A percentile compares a stretch with the other conserved stretches of the same genome.
Evolutionary conservation across 2,329 filamentous ascomycete species (phyloP).

Genomic region (Lachnellula hyalina): DNA sequence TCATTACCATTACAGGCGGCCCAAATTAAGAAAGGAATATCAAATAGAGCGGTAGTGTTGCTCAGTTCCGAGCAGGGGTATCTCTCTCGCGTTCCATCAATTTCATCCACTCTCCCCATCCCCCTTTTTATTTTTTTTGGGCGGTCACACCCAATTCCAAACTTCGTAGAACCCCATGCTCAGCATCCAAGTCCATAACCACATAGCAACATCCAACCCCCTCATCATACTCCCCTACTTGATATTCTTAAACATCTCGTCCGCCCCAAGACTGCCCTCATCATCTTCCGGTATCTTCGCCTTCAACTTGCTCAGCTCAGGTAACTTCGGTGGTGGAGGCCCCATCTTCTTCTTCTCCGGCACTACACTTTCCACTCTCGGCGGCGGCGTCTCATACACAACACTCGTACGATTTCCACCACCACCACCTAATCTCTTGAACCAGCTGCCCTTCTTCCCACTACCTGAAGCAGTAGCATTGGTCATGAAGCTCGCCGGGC

Average conservation of each 20-base stretch:
- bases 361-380: constrained; percentile 13
- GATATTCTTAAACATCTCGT: constrained; percentile 34
- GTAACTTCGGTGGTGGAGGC: constrained; percentile 31
- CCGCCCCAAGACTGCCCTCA: constrained; percentile 28
- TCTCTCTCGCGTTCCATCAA: constrained; percentile 9
- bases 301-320: constrained; percentile 31
- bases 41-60: constrained; percentile 18
- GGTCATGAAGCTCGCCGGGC: constrained; percentile 24
- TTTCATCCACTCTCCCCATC: constrained; percentile 5
- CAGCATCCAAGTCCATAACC: constrained; percentile 17
- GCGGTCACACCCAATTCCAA: not conserved
- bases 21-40: constrained; percentile 12
- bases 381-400: constrained; percentile 19
- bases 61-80: constrained; percentile 25
- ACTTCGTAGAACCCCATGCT: constrained; percentile 18
- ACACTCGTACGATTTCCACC: constrained; percentile 20
- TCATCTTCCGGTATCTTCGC: constrained; percentile 27
- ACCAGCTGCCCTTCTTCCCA: constrained; percentile 30
- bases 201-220: constrained; percentile 18
- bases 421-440: constrained; percentile 18
- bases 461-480: constrained; percentile 18
- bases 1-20: constrained; percentile 12
- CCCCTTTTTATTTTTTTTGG: constrained; percentile 1
- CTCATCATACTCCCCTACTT: constrained; percentile 18
- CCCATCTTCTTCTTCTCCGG: constrained; percentile 12